Conservation (phyloP, 1,284 basidiomycete genomes). For the Vanrija humicola region DNA sequence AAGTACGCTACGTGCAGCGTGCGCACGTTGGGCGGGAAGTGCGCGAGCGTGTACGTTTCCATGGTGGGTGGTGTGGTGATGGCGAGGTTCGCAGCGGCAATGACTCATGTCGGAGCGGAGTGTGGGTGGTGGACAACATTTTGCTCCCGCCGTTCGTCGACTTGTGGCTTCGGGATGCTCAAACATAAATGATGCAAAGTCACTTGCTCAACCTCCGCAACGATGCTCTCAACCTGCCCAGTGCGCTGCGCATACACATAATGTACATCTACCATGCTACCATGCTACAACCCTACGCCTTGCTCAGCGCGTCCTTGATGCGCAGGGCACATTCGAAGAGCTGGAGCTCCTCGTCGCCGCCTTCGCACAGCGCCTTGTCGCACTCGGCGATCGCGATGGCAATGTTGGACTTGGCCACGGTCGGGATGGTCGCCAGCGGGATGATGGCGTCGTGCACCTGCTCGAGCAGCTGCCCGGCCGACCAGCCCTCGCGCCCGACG, state of each 20-base stretch:
- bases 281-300: conserved; percentile 5
- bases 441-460: conserved; percentile 94
- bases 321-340: conserved; percentile 78
- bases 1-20: conserved; percentile 65
- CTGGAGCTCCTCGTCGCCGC: conserved; percentile 98
- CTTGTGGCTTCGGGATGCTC: too few species aligned
- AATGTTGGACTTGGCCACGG: conserved; percentile 75
- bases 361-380: conserved; percentile 93
- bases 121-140: too few species aligned
- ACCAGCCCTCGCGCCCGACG: conserved; percentile 84
- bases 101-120: too few species aligned
- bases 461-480: conserved; percentile 79
- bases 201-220: too few species aligned
- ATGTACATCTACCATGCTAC: too few species aligned
- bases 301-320: conserved; percentile 61
- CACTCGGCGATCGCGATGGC: conserved; percentile 87
- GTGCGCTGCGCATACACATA: too few species aligned
- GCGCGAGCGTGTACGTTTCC: conserved; percentile 48
- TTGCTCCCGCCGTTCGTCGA: too few species aligned
- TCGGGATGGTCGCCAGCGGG: conserved; percentile 71
- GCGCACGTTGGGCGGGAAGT: conserved; percentile 35
- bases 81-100: neutral
- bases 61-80: conserved; percentile 23
- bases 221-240: too few species aligned
- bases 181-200: too few species aligned